Conservation (phyloP, 1,139 yeast genomes). For the Arxiozyma heterogenica region DNA sequence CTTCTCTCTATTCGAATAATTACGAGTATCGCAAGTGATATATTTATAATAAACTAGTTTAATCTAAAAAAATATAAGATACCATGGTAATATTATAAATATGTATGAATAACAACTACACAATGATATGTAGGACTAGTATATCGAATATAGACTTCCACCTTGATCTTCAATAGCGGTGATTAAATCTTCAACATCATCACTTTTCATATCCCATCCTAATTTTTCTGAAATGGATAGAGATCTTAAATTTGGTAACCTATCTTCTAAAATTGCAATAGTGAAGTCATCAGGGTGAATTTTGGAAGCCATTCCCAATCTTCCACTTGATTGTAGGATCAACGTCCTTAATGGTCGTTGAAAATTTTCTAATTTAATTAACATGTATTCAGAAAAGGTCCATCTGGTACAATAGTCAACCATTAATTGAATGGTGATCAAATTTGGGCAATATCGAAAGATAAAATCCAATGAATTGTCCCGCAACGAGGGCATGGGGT, state of each 20-base stretch:
- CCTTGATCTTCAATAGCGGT: slow-evolving; percentile 36
- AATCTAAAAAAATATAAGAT: too few species aligned
- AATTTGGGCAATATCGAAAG: slow-evolving; percentile 66
- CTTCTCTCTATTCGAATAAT: background rate
- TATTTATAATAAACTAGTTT: too few species aligned
- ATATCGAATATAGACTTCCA: slow-evolving; percentile 30
- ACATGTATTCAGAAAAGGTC: slow-evolving; percentile 48
- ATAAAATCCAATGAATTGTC: slow-evolving; percentile 65
- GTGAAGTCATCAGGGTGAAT: slow-evolving; percentile 83
- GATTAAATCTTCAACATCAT: slow-evolving; percentile 54
- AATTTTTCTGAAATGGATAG: slow-evolving; percentile 64
- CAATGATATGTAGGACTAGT: background rate
- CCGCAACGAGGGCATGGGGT: slow-evolving; percentile 79
- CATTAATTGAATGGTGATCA: slow-evolving; percentile 52
- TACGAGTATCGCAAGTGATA: background rate
- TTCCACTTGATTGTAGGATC: slow-evolving; percentile 76
- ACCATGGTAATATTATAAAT: background rate
- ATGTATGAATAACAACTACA: background rate
- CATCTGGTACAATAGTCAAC: slow-evolving; percentile 74
- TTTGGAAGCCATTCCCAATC: slow-evolving; percentile 74
- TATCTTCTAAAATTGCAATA: slow-evolving; percentile 68
- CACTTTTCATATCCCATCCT: slow-evolving; percentile 81
- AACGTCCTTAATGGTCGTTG: slow-evolving; percentile 54
- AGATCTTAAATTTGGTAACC: slow-evolving; percentile 58
- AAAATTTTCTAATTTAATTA: slow-evolving; percentile 25